Conservation (phyloP, 176 grass and related monocot genomes). For the Eleusine coracana region DNA sequence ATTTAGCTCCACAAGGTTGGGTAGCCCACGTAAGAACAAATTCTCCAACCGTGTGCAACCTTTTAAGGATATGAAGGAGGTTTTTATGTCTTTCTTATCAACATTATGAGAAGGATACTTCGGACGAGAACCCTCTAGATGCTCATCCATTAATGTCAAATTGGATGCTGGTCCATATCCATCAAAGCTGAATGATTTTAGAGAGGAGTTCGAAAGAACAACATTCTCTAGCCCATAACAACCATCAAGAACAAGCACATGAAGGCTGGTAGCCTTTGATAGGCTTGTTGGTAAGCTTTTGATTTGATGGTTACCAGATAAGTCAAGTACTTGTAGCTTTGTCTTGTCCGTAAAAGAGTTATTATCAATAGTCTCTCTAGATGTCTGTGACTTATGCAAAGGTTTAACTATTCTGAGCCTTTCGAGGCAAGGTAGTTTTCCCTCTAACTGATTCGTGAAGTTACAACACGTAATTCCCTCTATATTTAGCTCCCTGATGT, state of each 20-base stretch:
- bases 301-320: background rate
- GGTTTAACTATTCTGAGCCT: conserved; percentile 22
- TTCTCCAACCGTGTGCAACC: background rate
- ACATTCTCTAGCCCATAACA: background rate
- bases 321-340: background rate
- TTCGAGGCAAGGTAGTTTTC: background rate
- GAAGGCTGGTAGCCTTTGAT: background rate
- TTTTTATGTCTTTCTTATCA: background rate
- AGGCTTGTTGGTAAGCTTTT: background rate
- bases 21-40: background rate
- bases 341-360: background rate
- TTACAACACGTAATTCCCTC: background rate
- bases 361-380: background rate
- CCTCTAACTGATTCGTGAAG: background rate
- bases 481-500: conserved; percentile 9
- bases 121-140: background rate
- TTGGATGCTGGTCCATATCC: background rate
- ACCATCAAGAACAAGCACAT: conserved; percentile 18
- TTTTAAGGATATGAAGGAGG: background rate
- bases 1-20: conserved; percentile 7
- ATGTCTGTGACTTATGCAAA: background rate
- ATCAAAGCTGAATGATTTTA: conserved; percentile 24
- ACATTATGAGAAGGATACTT: too few relatives aligned
- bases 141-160: background rate
- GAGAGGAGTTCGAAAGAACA: background rate